Conservation (phyloP, 2,329 filamentous ascomycete species). For the Nannizzia gypsea region DNA sequence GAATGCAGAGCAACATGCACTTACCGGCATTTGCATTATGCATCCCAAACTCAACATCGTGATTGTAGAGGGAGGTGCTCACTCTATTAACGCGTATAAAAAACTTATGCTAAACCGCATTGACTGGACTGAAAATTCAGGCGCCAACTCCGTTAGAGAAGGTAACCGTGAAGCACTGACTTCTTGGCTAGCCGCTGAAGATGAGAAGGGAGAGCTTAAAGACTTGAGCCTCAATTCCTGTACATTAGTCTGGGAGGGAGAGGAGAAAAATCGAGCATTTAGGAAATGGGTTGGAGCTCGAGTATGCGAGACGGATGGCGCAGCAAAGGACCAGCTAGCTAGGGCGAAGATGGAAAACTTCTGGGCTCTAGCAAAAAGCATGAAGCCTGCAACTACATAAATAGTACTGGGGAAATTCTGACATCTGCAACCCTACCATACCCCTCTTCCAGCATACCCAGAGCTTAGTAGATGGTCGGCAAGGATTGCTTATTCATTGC, state of each 20-base stretch:
- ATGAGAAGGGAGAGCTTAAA: slow-evolving; percentile 65
- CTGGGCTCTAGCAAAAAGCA: slow-evolving; percentile 76
- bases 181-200: slow-evolving; percentile 65
- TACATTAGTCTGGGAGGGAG: slow-evolving; percentile 78
- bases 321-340: slow-evolving; percentile 68
- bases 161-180: slow-evolving; percentile 52
- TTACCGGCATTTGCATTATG: slow-evolving; percentile 86
- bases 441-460: background rate
- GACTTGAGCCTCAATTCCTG: slow-evolving; percentile 76
- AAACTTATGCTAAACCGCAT: slow-evolving; percentile 91
- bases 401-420: too few relatives aligned
- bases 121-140: slow-evolving; percentile 83
- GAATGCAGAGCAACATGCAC: slow-evolving; percentile 77
- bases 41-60: slow-evolving; percentile 81
- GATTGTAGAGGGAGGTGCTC: slow-evolving; percentile 78
- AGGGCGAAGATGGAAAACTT: slow-evolving; percentile 89
- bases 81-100: slow-evolving; percentile 73
- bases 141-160: slow-evolving; percentile 47
- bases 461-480: background rate
- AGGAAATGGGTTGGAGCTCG: slow-evolving; percentile 71
- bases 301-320: slow-evolving; percentile 84
- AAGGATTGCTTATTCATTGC: too few relatives aligned
- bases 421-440: background rate
- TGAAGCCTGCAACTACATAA: slow-evolving; percentile 25
- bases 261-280: slow-evolving; percentile 68